Evolutionary conservation across 768 basidiomycete species (phyloP).

Genomic region (Termitomyces sp.): DNA sequence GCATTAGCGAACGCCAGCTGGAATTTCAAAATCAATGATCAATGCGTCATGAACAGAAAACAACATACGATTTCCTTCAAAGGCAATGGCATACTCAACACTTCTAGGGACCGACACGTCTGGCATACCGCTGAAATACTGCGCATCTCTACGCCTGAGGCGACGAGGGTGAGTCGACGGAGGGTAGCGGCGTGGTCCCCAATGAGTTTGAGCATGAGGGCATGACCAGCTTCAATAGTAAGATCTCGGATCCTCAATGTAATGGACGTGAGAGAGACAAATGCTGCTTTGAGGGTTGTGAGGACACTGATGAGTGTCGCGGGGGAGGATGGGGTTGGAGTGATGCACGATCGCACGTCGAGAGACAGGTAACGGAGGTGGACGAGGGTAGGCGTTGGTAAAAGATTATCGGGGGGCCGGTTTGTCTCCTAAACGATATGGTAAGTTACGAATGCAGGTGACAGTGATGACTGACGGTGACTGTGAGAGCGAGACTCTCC

Average conservation of each 20-base stretch:
- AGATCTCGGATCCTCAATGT: constrained; percentile 41
- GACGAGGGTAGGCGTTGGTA: constrained; percentile 7
- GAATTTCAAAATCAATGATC: neutral
- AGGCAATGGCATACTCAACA: constrained; percentile 46
- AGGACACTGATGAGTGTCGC: constrained; percentile 25
- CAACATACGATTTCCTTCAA: constrained; percentile 40
- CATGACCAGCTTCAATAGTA: constrained; percentile 21
- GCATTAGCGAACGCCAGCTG: constrained; percentile 28
- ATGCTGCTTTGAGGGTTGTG: constrained; percentile 23
- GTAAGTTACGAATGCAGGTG: neutral
- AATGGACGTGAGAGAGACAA: constrained; percentile 29
- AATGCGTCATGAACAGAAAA: neutral
- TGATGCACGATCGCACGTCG: constrained; percentile 10
- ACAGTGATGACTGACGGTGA: constrained; percentile 38
- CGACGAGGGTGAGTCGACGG: constrained; percentile 38
- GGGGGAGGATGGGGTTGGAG: constrained; percentile 22
- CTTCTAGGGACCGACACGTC: constrained; percentile 39
- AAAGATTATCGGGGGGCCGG: constrained; percentile 22
- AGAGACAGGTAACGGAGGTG: constrained; percentile 26
- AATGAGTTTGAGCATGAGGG: constrained; percentile 38
- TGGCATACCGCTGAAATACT: constrained; percentile 35
- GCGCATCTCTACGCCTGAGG: constrained; percentile 34
- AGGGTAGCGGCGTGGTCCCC: constrained; percentile 36
- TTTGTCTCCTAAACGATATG: constrained; percentile 17
- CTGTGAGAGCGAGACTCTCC: constrained; percentile 56